Base-by-base conservation (phyloP, 2,329 filamentous ascomycete species). In the Xylaria sp. region DNA sequence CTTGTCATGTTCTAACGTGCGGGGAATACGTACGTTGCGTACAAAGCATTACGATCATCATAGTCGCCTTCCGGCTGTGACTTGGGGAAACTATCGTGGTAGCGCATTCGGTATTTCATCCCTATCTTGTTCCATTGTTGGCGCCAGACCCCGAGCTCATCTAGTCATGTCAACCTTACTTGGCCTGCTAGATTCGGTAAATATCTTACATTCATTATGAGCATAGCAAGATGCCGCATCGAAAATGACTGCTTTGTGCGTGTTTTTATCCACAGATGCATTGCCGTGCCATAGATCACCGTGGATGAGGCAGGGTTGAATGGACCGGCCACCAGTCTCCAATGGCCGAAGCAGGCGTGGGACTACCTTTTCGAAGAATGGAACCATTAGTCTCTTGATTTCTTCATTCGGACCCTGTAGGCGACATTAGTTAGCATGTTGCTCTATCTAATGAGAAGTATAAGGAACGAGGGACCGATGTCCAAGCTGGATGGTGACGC, bases 221-320 rank as follows among this genome's bases (percentile, higher is more conserved):
- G 39, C 39, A 5, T 42, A 42, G 39, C 11, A 42, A 17, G 5
- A 42, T 14, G 39, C 39, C 8, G 39, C 39, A 11, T 42, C 39
- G 12, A 42, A 42, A 12, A 83, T 72, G 24, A 77, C 63, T 8
- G 78, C 65, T 0, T 78, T 58, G 0, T 74, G 76, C 0, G 75
- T 81, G 7, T 74, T 61, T 0, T 65, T 61, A 34, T 78, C 75
- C 5, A 76, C 78, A 0, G 78, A 80, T 1, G 75, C 71, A 63
- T 84, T 84, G 1, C 74, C 77, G 56, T 83, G 78, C 81, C 80
- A 83, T 1, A 82, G 71, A 70, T 83, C 80, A 0, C 80, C 81
- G 65, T 82, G 80, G 17, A 81, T 78, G 53, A 82, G 70, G 21
- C 69, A 69, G 0, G 78, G 77, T 53, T 71, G 75, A 9, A 79